Percentiles rank a stretch among this genome's conserved stretches.
phyloP scores from a whole-genome alignment of 805 yeast genomes.

The Clavispora carvajalis region DNA sequence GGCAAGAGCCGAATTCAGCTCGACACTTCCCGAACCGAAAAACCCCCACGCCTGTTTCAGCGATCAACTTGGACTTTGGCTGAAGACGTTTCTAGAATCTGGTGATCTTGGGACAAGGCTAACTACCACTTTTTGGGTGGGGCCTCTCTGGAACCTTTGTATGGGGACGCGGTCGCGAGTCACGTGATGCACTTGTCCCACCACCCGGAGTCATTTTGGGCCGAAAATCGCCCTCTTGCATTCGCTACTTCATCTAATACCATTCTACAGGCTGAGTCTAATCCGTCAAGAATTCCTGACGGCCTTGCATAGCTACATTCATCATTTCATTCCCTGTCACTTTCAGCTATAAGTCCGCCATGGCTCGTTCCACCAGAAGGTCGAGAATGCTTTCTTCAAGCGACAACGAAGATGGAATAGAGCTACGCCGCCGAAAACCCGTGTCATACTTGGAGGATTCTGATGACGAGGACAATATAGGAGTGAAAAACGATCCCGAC shows the following conservation, averaged over 20 bases:
- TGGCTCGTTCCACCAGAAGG: constrained; percentile 12
- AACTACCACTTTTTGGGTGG: neutral
- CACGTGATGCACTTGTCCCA: neutral
- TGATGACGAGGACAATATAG: constrained; percentile 3
- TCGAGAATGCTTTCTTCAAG: constrained; percentile 8
- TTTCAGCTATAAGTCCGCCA: constrained; percentile 10
- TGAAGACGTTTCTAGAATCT: too few species aligned
- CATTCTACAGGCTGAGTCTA: neutral
- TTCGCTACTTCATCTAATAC: neutral
- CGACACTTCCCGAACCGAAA: neutral
- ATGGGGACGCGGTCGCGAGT: neutral
- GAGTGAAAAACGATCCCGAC: neutral
- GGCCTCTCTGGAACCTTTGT: neutral
- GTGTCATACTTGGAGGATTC: constrained; percentile 12
- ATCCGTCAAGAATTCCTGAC: neutral
- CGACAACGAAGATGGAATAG: constrained; percentile 9
- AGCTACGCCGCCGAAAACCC: constrained; percentile 8
- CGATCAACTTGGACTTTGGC: too few species aligned
- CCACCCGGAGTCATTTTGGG: neutral
- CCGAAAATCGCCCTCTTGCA: neutral
- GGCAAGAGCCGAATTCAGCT: neutral
- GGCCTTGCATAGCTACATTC: neutral
- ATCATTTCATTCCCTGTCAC: constrained; percentile 11
- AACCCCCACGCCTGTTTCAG: neutral
- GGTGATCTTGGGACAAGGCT: neutral